Percentiles rank a stretch among this genome's conserved stretches.
phyloP scores from a whole-genome alignment of 1,139 yeast genomes.

The Saccharomyces hybrid region DNA sequence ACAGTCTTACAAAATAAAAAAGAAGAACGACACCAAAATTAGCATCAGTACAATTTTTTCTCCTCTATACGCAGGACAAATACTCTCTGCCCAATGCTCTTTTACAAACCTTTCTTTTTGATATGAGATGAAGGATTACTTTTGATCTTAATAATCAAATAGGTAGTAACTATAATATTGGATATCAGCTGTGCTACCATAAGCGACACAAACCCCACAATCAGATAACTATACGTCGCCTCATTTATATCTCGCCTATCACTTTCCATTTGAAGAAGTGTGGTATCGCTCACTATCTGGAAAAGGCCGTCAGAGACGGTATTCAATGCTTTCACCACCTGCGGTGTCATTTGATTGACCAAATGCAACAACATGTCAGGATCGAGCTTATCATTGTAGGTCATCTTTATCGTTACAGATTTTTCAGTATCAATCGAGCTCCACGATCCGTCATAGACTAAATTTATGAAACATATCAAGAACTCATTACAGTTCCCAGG shows the following conservation, averaged over 20 bases:
- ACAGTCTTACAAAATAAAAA: not conserved
- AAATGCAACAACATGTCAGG: constrained; percentile 1
- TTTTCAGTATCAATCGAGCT: constrained; percentile 17
- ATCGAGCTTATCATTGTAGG: not conserved
- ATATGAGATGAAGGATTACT: not conserved
- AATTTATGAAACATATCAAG: constrained; percentile 16
- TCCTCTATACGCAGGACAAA: not conserved
- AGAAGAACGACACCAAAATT: not conserved
- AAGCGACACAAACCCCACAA: constrained; percentile 8
- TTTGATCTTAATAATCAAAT: not conserved
- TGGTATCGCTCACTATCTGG: not conserved
- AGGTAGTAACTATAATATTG: constrained; percentile 1
- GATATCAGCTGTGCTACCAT: constrained; percentile 6
- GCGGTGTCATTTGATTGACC: constrained; percentile 4
- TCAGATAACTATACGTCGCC: constrained; percentile 10
- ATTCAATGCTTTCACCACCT: constrained; percentile 1
- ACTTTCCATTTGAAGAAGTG: constrained; percentile 8
- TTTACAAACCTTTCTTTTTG: not conserved
- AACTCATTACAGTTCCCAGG: constrained; percentile 7
- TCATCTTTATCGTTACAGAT: constrained; percentile 10
- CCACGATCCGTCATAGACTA: constrained; percentile 25
- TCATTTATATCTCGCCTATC: constrained; percentile 13
- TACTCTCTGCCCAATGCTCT: too few relatives aligned
- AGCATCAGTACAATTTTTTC: not conserved
- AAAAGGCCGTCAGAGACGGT: not conserved